phyloP scores from a whole-genome alignment of 345 rosid genomes.

The Pugionium cornutum region DNA sequence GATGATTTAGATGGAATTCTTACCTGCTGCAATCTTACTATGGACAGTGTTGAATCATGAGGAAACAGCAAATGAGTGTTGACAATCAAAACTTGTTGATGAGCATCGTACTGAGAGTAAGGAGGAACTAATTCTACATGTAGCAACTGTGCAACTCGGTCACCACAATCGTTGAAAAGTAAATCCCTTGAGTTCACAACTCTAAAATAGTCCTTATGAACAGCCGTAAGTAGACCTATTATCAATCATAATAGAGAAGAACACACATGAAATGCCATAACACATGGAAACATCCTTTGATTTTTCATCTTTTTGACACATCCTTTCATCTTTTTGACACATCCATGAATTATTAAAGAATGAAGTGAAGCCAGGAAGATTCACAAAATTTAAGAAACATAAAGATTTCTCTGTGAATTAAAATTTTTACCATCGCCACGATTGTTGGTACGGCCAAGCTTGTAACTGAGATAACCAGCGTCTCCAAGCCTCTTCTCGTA shows the following conservation, averaged over 20 bases:
- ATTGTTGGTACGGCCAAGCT: slow-evolving; percentile 89
- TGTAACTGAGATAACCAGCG: slow-evolving; percentile 78
- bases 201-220: slow-evolving; percentile 72
- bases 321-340: not conserved
- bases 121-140: slow-evolving; percentile 62
- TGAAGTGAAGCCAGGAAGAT: slow-evolving; percentile 1
- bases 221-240: slow-evolving; percentile 79
- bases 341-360: too few relatives aligned
- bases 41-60: slow-evolving; percentile 72
- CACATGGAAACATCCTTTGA: not conserved
- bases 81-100: slow-evolving; percentile 69
- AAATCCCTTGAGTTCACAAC: slow-evolving; percentile 68
- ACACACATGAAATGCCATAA: not conserved
- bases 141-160: slow-evolving; percentile 71
- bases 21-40: slow-evolving; percentile 81
- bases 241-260: not conserved
- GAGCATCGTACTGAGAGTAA: slow-evolving; percentile 44
- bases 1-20: not conserved
- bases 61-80: slow-evolving; percentile 96
- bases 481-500: slow-evolving; percentile 82
- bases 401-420: not conserved
- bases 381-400: not conserved
- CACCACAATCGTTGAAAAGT: slow-evolving; percentile 75
- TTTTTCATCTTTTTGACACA: too few relatives aligned
- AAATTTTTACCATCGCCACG: slow-evolving; percentile 78